phyloP scores from a whole-genome alignment of 805 yeast genomes.

The Saturnispora quitensis region DNA sequence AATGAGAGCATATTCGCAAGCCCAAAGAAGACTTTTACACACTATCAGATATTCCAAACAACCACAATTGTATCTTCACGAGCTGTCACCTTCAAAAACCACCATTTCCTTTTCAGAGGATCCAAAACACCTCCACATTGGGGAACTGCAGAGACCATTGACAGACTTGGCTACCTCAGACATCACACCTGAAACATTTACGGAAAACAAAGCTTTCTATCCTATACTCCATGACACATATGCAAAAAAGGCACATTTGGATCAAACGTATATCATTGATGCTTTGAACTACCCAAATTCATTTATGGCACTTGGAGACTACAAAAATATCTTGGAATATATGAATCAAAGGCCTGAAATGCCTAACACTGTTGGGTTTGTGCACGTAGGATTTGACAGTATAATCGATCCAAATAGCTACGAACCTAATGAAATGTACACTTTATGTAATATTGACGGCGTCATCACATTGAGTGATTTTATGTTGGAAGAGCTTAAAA shows the following conservation, averaged over 20 bases:
- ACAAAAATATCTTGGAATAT: slow-evolving; percentile 52
- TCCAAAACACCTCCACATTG: slow-evolving; percentile 20
- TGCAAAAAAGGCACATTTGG: slow-evolving; percentile 27
- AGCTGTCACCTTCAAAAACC: slow-evolving; percentile 11
- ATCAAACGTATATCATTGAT: slow-evolving; percentile 47
- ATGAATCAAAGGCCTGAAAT: slow-evolving; percentile 52
- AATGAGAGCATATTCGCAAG: slow-evolving; percentile 5
- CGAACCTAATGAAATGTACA: slow-evolving; percentile 51
- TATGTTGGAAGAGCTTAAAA: slow-evolving; percentile 32
- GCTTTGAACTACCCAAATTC: slow-evolving; percentile 43
- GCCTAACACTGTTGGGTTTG: slow-evolving; percentile 64
- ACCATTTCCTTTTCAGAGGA: slow-evolving; percentile 25
- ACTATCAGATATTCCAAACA: slow-evolving; percentile 19
- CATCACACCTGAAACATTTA: slow-evolving; percentile 20
- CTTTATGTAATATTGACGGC: slow-evolving; percentile 42
- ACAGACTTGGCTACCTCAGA: slow-evolving; percentile 1
- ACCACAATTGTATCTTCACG: slow-evolving; percentile 23
- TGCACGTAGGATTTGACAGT: slow-evolving; percentile 47
- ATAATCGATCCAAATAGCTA: slow-evolving; percentile 46
- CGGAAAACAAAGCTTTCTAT: slow-evolving; percentile 21
- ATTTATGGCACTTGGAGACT: slow-evolving; percentile 65
- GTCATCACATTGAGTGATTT: slow-evolving; percentile 44
- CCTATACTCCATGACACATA: slow-evolving; percentile 19
- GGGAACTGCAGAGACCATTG: slow-evolving; percentile 11
- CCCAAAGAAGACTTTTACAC: slow-evolving; percentile 17